phyloP scores from a whole-genome alignment of 2,329 filamentous ascomycete genomes.

The Lecanoromycetidae sp. region DNA sequence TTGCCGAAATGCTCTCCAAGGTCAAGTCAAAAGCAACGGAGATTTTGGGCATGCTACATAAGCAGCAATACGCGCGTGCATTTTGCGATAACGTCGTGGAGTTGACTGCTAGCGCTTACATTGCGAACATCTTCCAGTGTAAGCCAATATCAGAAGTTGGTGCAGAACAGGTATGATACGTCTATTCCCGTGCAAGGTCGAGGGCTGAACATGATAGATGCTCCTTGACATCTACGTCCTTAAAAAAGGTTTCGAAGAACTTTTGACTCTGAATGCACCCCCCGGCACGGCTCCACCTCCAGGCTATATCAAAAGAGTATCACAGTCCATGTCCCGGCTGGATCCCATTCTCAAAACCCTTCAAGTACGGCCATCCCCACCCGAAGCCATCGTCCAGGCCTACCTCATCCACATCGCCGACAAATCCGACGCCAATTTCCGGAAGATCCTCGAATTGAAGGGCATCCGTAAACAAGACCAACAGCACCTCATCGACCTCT shows the following conservation, averaged over 20 bases:
- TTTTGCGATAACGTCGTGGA: conserved; percentile 97
- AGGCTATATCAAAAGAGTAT: conserved; percentile 74
- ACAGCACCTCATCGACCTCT: conserved; percentile 70
- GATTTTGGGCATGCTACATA: conserved; percentile 65
- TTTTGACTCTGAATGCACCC: conserved; percentile 51
- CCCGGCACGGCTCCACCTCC: conserved; percentile 46
- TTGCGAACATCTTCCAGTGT: conserved; percentile 75
- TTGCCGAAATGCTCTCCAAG: conserved; percentile 64
- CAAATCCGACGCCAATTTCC: conserved; percentile 86
- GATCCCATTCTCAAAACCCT: conserved; percentile 92
- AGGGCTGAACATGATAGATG: no score
- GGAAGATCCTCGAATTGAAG: conserved; percentile 90
- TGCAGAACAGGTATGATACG: conserved; percentile 70
- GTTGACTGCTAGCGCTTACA: conserved; percentile 64
- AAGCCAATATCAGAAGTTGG: conserved; percentile 85
- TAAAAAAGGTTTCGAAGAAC: conserved; percentile 62
- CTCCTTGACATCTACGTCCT: conserved; percentile 86
- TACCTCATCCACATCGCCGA: conserved; percentile 96
- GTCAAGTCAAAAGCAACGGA: conserved; percentile 62
- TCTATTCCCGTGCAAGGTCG: no score
- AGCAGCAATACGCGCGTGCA: conserved; percentile 85
- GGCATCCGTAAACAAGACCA: conserved; percentile 80
- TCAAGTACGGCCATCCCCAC: conserved; percentile 80
- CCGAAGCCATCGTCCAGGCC: conserved; percentile 88
- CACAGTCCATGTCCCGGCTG: conserved; percentile 69